A percentile compares a stretch with the other conserved stretches of the same genome.
These are phyloP conservation scores for Aphanomyces invadans DNA, from an alignment of 352 stramenopile genomes.

Conservation along the genomic window DNA sequence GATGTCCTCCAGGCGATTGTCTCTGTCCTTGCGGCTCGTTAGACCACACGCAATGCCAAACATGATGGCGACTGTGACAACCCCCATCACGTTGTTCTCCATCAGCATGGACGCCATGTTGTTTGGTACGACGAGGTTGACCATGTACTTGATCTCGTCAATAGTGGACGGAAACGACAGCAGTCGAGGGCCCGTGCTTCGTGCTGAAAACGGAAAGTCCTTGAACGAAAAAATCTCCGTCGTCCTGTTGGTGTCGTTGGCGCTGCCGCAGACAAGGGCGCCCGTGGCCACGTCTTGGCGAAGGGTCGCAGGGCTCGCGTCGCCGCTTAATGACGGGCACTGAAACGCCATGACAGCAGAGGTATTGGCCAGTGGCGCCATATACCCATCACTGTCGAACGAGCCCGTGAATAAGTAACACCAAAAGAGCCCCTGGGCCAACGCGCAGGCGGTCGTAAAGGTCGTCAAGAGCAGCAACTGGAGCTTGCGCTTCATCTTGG, in stretches of 20 bases:
- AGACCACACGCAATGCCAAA: slow-evolving; percentile 3
- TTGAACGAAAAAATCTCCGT: too few relatives aligned
- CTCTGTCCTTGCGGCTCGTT: not conserved
- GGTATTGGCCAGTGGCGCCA: not conserved
- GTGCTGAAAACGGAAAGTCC: too few relatives aligned
- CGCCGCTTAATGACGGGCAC: not conserved
- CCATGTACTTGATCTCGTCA: not conserved
- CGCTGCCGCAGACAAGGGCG: not conserved
- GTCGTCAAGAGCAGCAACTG: not conserved
- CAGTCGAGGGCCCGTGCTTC: too few relatives aligned
- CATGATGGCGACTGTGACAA: not conserved
- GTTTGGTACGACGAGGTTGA: not conserved
- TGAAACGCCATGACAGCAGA: not conserved
- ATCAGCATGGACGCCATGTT: not conserved
- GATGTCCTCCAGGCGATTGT: not conserved
- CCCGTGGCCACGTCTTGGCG: not conserved
- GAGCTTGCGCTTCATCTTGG: not conserved
- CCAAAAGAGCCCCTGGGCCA: not conserved
- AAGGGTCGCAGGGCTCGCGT: not conserved
- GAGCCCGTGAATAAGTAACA: not conserved
- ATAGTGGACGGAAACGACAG: not conserved
- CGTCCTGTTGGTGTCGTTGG: too few relatives aligned
- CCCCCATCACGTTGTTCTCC: not conserved
- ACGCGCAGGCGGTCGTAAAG: not conserved
- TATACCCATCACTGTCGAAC: not conserved